Conservation (phyloP, 2,329 filamentous ascomycete species). For the Lachnellula willkommii region DNA sequence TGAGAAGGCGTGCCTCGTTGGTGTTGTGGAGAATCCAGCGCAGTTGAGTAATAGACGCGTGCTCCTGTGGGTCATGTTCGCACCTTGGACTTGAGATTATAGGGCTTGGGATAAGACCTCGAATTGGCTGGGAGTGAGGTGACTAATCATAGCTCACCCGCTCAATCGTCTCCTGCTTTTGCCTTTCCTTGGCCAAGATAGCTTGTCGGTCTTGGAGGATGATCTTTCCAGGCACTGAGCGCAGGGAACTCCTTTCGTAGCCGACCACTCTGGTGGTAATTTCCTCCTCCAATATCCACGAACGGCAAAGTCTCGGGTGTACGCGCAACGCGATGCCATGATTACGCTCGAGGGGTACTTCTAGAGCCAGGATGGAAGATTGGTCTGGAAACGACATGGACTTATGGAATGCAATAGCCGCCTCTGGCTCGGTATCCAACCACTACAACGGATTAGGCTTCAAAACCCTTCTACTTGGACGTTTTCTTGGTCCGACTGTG, state of each 20-base stretch:
- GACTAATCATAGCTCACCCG: slow-evolving; percentile 20
- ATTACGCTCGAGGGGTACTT: background rate
- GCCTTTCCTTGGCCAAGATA: slow-evolving; percentile 20
- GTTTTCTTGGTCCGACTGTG: no score
- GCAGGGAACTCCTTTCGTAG: slow-evolving; percentile 3
- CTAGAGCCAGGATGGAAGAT: slow-evolving; percentile 17
- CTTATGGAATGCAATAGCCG: slow-evolving; percentile 25
- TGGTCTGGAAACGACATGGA: slow-evolving; percentile 27
- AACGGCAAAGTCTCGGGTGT: background rate
- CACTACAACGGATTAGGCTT: background rate
- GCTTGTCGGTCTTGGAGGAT: slow-evolving; percentile 23
- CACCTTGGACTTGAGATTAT: no score
- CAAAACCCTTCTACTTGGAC: no score
- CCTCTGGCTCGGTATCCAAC: slow-evolving; percentile 14
- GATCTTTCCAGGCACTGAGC: background rate
- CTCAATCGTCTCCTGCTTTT: slow-evolving; percentile 18
- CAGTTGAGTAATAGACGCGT: slow-evolving; percentile 24
- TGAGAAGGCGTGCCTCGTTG: slow-evolving; percentile 23
- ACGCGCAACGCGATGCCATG: background rate
- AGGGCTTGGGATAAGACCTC: slow-evolving; percentile 16
- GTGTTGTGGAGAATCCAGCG: slow-evolving; percentile 28
- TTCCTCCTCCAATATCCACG: slow-evolving; percentile 3
- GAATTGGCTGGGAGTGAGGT: slow-evolving; percentile 20
- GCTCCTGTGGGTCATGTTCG: slow-evolving; percentile 11
- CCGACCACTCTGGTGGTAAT: slow-evolving; percentile 1